Percentiles rank a stretch among this genome's conserved stretches.
These are phyloP conservation scores for Phytophthora palmivora DNA, from an alignment of 352 stramenopile genomes.

Conservation along the genomic window DNA sequence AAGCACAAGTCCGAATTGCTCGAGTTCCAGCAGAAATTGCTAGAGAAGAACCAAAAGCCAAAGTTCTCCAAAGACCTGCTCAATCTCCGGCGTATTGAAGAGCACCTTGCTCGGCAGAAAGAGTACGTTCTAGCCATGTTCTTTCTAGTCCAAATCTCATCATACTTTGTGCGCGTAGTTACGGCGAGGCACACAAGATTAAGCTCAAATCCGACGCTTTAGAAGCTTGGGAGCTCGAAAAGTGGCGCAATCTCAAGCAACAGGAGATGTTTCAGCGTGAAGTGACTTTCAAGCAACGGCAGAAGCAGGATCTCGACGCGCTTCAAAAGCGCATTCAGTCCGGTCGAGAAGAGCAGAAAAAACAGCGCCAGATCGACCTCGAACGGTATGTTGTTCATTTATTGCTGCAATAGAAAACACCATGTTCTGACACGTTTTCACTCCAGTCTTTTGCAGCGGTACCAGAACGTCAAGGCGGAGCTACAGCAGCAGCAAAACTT, in stretches of 20 bases:
- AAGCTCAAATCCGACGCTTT: constrained; percentile 96
- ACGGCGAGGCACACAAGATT: constrained; percentile 96
- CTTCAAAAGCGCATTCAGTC: constrained; percentile 95
- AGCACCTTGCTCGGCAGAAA: constrained; percentile 92
- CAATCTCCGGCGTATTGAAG: constrained; percentile 94
- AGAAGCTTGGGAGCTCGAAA: constrained; percentile 95
- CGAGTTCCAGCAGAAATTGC: constrained; percentile 93
- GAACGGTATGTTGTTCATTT: constrained; percentile 64
- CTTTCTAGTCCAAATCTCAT: neutral
- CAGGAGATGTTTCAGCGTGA: constrained; percentile 96
- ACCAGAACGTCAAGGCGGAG: constrained; percentile 96
- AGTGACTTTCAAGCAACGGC: constrained; percentile 94
- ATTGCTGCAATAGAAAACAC: neutral
- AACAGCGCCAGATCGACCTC: constrained; percentile 94
- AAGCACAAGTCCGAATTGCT: constrained; percentile 89
- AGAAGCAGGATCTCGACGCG: constrained; percentile 93
- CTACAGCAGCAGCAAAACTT: constrained; percentile 95
- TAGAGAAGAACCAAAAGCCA: constrained; percentile 91
- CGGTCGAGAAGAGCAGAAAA: constrained; percentile 95
- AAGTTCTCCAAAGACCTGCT: constrained; percentile 96
- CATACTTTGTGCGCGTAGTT: constrained; percentile 44
- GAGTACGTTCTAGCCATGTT: constrained; percentile 54
- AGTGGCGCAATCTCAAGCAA: constrained; percentile 95
- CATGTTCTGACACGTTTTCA: constrained; percentile 1
- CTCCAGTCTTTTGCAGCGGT: constrained; percentile 88